Conservation (phyloP, 1,284 basidiomycete genomes). For the Somion occarium region DNA sequence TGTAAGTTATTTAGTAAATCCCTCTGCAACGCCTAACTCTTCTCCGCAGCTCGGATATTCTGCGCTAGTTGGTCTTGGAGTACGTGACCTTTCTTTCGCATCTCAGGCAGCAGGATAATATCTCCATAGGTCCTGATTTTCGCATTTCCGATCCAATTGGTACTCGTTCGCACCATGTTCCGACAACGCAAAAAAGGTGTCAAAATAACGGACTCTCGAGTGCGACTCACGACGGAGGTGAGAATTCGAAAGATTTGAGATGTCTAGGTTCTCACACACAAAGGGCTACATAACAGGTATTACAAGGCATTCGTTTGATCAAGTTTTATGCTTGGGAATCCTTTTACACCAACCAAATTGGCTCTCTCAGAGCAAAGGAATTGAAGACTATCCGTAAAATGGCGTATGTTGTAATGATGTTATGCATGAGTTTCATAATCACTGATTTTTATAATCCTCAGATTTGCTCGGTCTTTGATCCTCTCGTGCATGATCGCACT, state of each 20-base stretch:
- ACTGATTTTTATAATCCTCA: too few species aligned
- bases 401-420: slow-evolving; percentile 47
- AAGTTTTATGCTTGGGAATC: slow-evolving; percentile 60
- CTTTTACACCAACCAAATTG: slow-evolving; percentile 57
- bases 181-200: slow-evolving; percentile 60
- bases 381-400: slow-evolving; percentile 43
- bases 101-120: not conserved
- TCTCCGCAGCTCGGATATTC: slow-evolving; percentile 54
- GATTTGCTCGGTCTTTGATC: too few species aligned
- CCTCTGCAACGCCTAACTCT: not conserved
- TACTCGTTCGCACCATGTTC: slow-evolving; percentile 65
- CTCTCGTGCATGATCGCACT: slow-evolving; percentile 57
- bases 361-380: slow-evolving; percentile 46
- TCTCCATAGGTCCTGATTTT: slow-evolving; percentile 45
- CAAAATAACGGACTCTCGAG: slow-evolving; percentile 67
- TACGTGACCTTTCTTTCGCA: slow-evolving; percentile 26
- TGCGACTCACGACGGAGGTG: slow-evolving; percentile 60
- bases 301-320: slow-evolving; percentile 60
- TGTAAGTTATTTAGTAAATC: slow-evolving; percentile 28
- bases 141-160: slow-evolving; percentile 58
- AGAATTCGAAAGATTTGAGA: too few species aligned
- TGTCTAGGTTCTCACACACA: too few species aligned
- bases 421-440: too few species aligned
- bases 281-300: too few species aligned
- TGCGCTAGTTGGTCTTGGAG: slow-evolving; percentile 67